phyloP scores from a whole-genome alignment of 257 asterid genomes.

The Solanum lycopersicoides region DNA sequence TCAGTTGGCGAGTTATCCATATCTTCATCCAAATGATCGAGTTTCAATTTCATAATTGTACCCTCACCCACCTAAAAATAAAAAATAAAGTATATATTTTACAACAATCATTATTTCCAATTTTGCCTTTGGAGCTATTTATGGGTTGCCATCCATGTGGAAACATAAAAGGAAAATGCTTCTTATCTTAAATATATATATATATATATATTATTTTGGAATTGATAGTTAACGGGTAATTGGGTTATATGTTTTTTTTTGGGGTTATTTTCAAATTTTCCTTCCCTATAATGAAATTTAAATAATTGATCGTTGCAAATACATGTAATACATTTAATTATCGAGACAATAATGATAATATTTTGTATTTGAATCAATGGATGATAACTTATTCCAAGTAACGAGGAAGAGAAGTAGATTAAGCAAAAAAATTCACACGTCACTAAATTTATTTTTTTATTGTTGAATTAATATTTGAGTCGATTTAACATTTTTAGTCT shows the following conservation, averaged over 20 bases:
- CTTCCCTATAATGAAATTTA: neutral
- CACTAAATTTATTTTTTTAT: neutral
- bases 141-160: neutral
- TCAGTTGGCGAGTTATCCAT: neutral
- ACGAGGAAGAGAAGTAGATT: neutral
- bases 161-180: neutral
- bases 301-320: neutral
- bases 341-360: neutral
- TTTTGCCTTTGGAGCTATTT: neutral
- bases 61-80: neutral
- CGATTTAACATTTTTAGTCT: neutral
- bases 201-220: neutral
- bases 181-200: neutral
- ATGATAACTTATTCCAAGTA: neutral
- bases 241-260: neutral
- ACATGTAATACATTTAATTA: neutral
- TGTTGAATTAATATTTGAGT: neutral
- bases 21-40: no score
- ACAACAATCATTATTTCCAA: neutral
- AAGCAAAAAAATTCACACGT: neutral
- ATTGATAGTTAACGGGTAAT: neutral
- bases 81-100: no score
- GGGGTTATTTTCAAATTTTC: neutral
- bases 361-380: neutral
- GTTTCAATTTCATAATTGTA: no score